Base-by-base conservation (phyloP, 2,329 filamentous ascomycete species). In the Metarhizium rileyi region DNA sequence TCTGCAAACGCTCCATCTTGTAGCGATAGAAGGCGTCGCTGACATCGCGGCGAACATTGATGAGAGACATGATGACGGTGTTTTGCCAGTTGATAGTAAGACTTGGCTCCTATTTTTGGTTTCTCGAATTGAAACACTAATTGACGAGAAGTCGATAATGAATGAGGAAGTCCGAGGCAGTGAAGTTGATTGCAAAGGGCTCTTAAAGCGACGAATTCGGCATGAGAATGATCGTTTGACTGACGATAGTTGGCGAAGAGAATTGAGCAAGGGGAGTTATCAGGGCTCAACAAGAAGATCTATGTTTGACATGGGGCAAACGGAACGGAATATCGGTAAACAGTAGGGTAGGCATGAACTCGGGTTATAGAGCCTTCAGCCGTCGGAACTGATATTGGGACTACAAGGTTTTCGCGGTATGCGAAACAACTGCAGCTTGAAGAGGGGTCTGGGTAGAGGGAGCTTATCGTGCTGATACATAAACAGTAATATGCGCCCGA, bases 1-100 rank as follows among this genome's bases (percentile, higher is more conserved):
- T 95, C 78, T 95, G 89, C 68, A 98, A 77, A 63, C 84, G 86
- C 77, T 97, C 93, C 93, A 98, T 98, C 83, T 98, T 98, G 84
- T 98, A 98, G 71, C 93, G 93, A 77, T 98, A 98, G 83, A 96
- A 98, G 74, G 86, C 86, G 76, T 98, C 93, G 78, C 85, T 86
- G 76, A 95, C 86, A 86, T 97, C 91, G 73, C 88, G 89, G 73
- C 90, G 90, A 74, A 97, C 90, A 75, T 98, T 98, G 82, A 98
- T 79, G 76, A 88, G 90, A 80, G 88, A 85, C 93, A 97, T 97
- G 73, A 63, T 90, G 81, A 70, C 74, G 72, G 69, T 68, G 27
- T 45, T 44, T 18, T 12, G 28, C 28, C n/a, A n/a, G 25, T 26
- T 30, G 22, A 47, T 26, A 48, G 22, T 20, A 38, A 38, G 35